phyloP scores from a whole-genome alignment of 148 eudicot genomes.

The Vaccinium myrtillus region DNA sequence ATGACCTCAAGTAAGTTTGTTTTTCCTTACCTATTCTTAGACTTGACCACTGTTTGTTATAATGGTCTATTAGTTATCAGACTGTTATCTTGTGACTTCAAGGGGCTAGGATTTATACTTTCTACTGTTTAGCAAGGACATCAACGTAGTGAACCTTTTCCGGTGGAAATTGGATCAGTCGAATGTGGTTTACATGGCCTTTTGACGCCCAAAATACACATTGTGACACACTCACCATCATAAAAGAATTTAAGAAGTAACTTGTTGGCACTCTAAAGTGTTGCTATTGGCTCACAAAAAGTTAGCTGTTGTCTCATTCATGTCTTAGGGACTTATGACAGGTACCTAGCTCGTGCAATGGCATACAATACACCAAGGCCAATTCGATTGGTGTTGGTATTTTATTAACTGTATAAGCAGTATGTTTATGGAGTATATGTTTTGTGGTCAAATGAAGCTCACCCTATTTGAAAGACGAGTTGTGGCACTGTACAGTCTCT shows the following conservation, averaged over 20 bases:
- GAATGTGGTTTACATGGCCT: background rate
- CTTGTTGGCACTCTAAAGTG: background rate
- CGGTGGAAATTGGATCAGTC: background rate
- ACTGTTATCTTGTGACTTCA: background rate
- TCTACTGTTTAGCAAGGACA: background rate
- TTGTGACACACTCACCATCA: too few relatives aligned
- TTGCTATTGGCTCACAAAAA: background rate
- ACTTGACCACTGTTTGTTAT: slow-evolving; percentile 4
- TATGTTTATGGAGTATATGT: background rate
- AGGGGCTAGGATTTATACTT: background rate
- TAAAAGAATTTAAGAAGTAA: background rate
- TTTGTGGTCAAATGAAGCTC: background rate
- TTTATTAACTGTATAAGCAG: background rate
- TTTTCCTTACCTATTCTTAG: slow-evolving; percentile 17
- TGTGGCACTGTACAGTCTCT: background rate
- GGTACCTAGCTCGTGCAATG: background rate
- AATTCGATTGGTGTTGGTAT: background rate
- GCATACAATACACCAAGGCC: background rate
- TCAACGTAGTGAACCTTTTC: background rate
- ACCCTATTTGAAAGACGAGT: background rate
- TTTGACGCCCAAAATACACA: background rate
- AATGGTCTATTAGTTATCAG: background rate
- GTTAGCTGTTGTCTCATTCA: slow-evolving; percentile 1
- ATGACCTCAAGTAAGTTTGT: slow-evolving; percentile 82
- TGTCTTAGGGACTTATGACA: background rate